Evolutionary conservation across 371 early-diverging fungal genomes (phyloP).

Genomic region (Apophysomyces trapeziformis): DNA sequence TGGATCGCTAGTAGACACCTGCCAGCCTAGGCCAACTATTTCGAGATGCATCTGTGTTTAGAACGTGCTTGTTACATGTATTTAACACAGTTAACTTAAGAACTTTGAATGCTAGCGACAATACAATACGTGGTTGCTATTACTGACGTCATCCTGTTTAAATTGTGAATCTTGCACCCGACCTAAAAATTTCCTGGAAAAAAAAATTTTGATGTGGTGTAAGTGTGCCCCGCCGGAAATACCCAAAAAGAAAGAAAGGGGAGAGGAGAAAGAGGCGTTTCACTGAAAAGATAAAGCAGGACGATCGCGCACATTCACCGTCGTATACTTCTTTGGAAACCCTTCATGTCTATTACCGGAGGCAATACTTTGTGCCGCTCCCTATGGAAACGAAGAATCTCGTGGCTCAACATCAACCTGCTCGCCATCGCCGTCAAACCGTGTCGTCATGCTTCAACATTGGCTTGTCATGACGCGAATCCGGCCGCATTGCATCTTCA

Average conservation of each 20-base stretch:
- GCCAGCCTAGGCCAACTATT: too few relatives aligned
- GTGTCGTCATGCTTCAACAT: not conserved
- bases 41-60: too few relatives aligned
- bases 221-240: not conserved
- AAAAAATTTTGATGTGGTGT: not conserved
- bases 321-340: not conserved
- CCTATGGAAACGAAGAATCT: not conserved
- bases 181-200: not conserved
- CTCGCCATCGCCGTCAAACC: not conserved
- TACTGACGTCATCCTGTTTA: constrained; percentile 5
- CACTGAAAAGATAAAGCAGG: not conserved
- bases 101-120: too few relatives aligned
- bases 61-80: too few relatives aligned
- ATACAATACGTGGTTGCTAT: too few relatives aligned
- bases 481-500: not conserved
- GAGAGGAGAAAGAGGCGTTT: not conserved
- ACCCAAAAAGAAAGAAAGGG: not conserved
- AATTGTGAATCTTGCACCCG: too few relatives aligned
- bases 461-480: not conserved
- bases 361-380: constrained; percentile 8
- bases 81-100: too few relatives aligned
- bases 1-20: too few relatives aligned
- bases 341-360: constrained; percentile 8
- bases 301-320: constrained; percentile 1
- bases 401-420: not conserved